phyloP scores from a whole-genome alignment of 2,329 filamentous ascomycete species.

The Penicillium psychrosexuale region DNA sequence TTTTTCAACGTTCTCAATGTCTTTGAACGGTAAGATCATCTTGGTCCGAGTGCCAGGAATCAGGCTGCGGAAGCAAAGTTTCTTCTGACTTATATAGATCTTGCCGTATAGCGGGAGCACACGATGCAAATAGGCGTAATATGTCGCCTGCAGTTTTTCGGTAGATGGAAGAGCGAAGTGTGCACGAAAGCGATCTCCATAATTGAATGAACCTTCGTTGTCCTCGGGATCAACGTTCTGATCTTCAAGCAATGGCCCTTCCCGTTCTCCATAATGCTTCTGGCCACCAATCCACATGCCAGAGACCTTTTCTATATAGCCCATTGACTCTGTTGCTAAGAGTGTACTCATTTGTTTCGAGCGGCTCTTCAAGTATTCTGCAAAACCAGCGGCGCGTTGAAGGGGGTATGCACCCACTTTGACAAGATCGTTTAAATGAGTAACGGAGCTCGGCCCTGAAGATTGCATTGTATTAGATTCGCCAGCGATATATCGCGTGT shows the following conservation, averaged over 20 bases:
- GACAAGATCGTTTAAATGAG: constrained; percentile 57
- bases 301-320: constrained; percentile 93
- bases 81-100: constrained; percentile 84
- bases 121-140: constrained; percentile 87
- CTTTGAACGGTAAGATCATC: constrained; percentile 82
- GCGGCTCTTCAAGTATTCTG: constrained; percentile 74
- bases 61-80: constrained; percentile 89
- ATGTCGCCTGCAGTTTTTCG: constrained; percentile 82
- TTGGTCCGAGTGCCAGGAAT: constrained; percentile 88
- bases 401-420: constrained; percentile 70
- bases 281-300: constrained; percentile 93
- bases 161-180: constrained; percentile 85
- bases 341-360: constrained; percentile 78
- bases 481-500: constrained; percentile 16
- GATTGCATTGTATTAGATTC: constrained; percentile 27
- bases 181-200: constrained; percentile 70
- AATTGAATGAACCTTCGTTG: constrained; percentile 52
- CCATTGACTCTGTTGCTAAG: constrained; percentile 87
- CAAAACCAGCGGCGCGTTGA: constrained; percentile 77
- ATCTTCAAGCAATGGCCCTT: constrained; percentile 66
- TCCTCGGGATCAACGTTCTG: constrained; percentile 55
- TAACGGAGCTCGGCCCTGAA: constrained; percentile 32
- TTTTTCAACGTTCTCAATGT: constrained; percentile 90
- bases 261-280: constrained; percentile 78
- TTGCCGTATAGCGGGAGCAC: constrained; percentile 93